Conservation (phyloP, 2,329 filamentous ascomycete genomes). For the Onygena corvina region DNA sequence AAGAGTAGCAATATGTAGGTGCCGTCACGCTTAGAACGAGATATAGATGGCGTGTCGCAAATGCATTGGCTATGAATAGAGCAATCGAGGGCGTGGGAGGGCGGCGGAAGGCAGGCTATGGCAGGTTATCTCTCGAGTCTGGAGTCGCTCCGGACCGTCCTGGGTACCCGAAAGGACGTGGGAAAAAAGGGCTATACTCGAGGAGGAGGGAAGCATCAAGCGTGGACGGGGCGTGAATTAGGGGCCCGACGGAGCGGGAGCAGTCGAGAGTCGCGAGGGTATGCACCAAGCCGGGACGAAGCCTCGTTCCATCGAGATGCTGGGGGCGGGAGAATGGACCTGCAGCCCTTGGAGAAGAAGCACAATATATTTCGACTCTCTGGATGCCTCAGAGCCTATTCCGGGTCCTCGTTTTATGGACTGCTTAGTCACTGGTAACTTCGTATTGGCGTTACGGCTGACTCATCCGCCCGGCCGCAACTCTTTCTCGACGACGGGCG, state of each 20-base stretch:
- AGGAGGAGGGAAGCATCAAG: neutral
- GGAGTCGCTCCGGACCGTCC: neutral
- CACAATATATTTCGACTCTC: neutral
- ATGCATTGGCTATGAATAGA: slow-evolving; percentile 12
- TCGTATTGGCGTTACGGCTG: neutral
- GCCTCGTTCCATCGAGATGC: slow-evolving; percentile 1
- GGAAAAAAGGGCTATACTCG: neutral
- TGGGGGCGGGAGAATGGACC: neutral
- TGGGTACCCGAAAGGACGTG: neutral
- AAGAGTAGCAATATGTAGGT: neutral
- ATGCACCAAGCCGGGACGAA: neutral
- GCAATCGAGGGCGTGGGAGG: neutral
- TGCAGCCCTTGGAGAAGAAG: neutral
- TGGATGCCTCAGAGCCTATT: neutral
- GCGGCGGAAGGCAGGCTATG: neutral
- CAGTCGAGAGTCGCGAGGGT: neutral
- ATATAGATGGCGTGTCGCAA: slow-evolving; percentile 1
- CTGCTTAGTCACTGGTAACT: slow-evolving; percentile 5
- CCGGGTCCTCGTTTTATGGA: too few species aligned
- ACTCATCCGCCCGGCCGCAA: neutral
- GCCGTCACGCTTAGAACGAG: slow-evolving; percentile 9
- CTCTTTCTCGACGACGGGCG: neutral
- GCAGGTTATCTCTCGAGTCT: neutral
- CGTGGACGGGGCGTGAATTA: neutral
- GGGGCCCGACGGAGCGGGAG: neutral